Percentiles rank a stretch among this genome's conserved stretches.
These are phyloP conservation scores for Backusella psychrophila DNA, from an alignment of 192 early-diverging fungal species.

Conservation along the genomic window DNA sequence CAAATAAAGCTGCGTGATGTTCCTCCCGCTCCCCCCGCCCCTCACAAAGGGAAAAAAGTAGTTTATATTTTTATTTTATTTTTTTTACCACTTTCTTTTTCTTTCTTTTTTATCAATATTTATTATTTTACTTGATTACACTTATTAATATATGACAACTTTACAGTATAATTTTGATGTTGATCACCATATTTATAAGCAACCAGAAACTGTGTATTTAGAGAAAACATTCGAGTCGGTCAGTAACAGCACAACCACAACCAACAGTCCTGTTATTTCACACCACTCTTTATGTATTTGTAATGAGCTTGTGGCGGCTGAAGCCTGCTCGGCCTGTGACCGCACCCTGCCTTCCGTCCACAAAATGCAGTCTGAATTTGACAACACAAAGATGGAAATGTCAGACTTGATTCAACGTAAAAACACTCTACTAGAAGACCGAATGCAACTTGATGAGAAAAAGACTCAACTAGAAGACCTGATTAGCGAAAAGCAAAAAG, in stretches of 20 bases:
- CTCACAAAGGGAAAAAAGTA: background rate
- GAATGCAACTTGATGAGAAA: slow-evolving; percentile 54
- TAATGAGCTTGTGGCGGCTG: slow-evolving; percentile 5
- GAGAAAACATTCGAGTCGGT: background rate
- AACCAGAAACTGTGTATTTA: background rate
- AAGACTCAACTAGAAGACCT: slow-evolving; percentile 46
- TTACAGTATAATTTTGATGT: slow-evolving; percentile 9
- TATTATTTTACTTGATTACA: background rate
- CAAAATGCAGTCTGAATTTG: background rate
- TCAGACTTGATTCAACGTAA: background rate
- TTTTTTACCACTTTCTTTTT: background rate
- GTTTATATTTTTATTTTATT: background rate
- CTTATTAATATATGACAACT: background rate
- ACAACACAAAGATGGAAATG: background rate
- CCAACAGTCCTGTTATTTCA: slow-evolving; percentile 14
- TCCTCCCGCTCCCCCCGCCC: background rate
- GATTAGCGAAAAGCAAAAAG: slow-evolving; percentile 63
- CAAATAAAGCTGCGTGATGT: slow-evolving; percentile 5
- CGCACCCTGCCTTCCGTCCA: background rate
- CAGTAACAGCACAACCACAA: slow-evolving; percentile 6
- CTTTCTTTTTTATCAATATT: background rate
- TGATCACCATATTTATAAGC: background rate
- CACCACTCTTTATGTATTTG: slow-evolving; percentile 10
- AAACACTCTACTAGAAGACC: background rate
- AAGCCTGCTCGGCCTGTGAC: slow-evolving; percentile 7